Base-by-base conservation (phyloP, 257 asterid genomes). In the Rauvolfia tetraphylla region DNA sequence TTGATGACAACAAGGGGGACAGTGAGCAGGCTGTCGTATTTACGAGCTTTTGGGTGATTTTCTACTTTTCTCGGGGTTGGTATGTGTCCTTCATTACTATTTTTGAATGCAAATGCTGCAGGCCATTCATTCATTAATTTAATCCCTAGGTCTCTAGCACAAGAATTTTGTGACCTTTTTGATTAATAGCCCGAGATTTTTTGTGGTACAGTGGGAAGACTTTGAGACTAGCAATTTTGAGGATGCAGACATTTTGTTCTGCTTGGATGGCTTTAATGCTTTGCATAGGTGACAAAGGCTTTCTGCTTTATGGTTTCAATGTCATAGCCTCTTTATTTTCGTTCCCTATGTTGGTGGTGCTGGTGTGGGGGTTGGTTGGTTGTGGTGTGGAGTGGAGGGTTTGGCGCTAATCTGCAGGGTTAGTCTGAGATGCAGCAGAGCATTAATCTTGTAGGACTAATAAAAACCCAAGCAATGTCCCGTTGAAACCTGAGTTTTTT, bases 121-220 rank as follows among this genome's bases (percentile, higher is more conserved):
- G 36, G 4, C 70, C n/a, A 74, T 61, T 62, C 78, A 74, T 61
- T 74, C 46, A 75, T 44, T 68, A 22, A 38, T 67, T 23, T 20
- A 75, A 54, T 18, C 46, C 36, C n/a, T 59, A 42, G 41, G 46
- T 44, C n/a, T 67, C 49, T 48, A 15, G n/a, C 78, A 17, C 38
- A 34, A 75, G 29, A 41, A 59, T 7, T 0, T 44, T 48, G 15
- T 38, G 63, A 68, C 42, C 29, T 54, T 39, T 46, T 69, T 25
- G 18, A 27, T 49, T 49, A 39, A 53, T 4, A 22, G 12, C 14
- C 14, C 14, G 68, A 38, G 8, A n/a, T n/a, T 5, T 13, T 38
- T 42, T 7, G n/a, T 53, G 5, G 59, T 53, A 53, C n/a, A n/a
- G n/a, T n/a, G 14, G 59, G 8, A 54, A 3, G 25, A 54, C 59